Percentiles rank a stretch among this genome's conserved stretches.
These are phyloP conservation scores for Macrocystidia cucumis DNA, from an alignment of 1,284 basidiomycete genomes.

Conservation along the genomic window DNA sequence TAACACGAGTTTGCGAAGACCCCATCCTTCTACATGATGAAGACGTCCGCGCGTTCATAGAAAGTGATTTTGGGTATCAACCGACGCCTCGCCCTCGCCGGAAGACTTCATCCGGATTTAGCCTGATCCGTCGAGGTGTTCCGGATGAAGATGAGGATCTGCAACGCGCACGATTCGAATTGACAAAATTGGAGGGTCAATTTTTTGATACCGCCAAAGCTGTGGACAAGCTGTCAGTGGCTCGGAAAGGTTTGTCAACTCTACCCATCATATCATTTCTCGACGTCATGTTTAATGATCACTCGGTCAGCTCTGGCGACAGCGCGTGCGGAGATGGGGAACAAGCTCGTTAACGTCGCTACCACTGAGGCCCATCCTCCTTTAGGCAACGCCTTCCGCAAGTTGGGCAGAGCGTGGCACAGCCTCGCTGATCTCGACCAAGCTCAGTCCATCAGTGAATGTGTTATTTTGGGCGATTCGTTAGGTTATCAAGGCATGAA, in stretches of 20 bases:
- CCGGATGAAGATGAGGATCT: conserved; percentile 84
- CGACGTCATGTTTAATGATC: background rate
- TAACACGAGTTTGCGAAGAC: conserved; percentile 85
- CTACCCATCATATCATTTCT: background rate
- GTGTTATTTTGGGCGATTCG: conserved; percentile 86
- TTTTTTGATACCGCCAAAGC: conserved; percentile 87
- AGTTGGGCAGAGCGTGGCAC: conserved; percentile 82
- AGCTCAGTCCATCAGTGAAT: conserved; percentile 85
- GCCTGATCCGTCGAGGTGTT: conserved; percentile 60
- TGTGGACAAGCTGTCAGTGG: conserved; percentile 74
- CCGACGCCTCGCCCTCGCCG: conserved; percentile 69
- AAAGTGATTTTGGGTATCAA: conserved; percentile 92
- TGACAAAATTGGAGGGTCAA: conserved; percentile 84
- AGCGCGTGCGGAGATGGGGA: conserved; percentile 81
- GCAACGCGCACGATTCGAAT: conserved; percentile 80
- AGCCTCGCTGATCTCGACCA: conserved; percentile 79
- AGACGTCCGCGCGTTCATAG: conserved; percentile 86
- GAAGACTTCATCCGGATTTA: conserved; percentile 62
- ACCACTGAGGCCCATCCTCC: conserved; percentile 82
- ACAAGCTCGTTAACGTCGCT: conserved; percentile 81
- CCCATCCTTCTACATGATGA: conserved; percentile 82
- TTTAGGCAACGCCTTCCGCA: conserved; percentile 72
- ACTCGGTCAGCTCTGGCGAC: conserved; percentile 63
- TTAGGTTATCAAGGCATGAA: conserved; percentile 92
- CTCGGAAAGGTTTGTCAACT: conserved; percentile 64